Conservation (phyloP, 2,329 filamentous ascomycete species). For the Passalora sequoiae region DNA sequence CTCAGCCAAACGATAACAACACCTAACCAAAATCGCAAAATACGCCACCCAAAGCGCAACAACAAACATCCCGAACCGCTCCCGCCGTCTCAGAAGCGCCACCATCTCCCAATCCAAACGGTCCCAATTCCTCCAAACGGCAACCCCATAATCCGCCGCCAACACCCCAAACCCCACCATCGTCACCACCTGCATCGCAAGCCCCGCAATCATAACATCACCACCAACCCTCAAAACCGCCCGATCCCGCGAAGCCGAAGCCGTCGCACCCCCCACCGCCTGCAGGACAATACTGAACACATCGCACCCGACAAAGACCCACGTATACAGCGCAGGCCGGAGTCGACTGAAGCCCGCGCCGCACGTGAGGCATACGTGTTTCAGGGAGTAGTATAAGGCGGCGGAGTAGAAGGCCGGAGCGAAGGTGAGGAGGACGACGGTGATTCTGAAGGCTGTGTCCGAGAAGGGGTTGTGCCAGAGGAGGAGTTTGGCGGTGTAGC, state of each 20-base stretch:
- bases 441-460: slow-evolving; percentile 40
- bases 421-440: slow-evolving; percentile 42
- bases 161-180: slow-evolving; percentile 45
- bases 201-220: slow-evolving; percentile 54
- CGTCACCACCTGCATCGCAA: slow-evolving; percentile 53
- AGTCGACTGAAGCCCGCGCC: slow-evolving; percentile 30
- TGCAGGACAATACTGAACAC: slow-evolving; percentile 56
- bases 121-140: slow-evolving; percentile 17
- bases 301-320: slow-evolving; percentile 58
- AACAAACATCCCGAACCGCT: slow-evolving; percentile 30
- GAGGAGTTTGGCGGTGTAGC: slow-evolving; percentile 41
- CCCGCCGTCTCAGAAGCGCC: slow-evolving; percentile 33
- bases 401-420: slow-evolving; percentile 44
- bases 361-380: slow-evolving; percentile 41
- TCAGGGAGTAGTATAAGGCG: slow-evolving; percentile 40
- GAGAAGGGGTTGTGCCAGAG: slow-evolving; percentile 42
- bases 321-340: slow-evolving; percentile 39
- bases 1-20: slow-evolving; percentile 30
- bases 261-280: slow-evolving; percentile 53
- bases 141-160: slow-evolving; percentile 35
- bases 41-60: slow-evolving; percentile 25
- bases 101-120: slow-evolving; percentile 24
- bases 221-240: slow-evolving; percentile 46
- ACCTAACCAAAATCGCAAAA: slow-evolving; percentile 27
- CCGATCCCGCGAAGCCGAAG: slow-evolving; percentile 45